Conservation (phyloP, 495 filamentous ascomycete species). For the Neurospora intermedia region DNA sequence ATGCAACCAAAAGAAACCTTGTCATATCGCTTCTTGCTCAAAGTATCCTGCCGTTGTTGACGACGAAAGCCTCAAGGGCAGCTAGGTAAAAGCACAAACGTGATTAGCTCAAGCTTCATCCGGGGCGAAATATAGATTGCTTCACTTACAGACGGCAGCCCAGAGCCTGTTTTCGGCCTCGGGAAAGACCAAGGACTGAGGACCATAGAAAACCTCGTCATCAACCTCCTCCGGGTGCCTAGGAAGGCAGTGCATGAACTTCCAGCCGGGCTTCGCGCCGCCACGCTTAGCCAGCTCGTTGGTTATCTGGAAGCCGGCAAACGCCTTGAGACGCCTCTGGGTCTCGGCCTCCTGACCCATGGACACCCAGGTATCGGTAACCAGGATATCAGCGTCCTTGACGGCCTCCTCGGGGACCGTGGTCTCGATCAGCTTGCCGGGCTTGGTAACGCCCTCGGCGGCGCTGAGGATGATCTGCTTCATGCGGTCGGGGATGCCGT, state of each 20-base stretch:
- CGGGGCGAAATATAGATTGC: not conserved
- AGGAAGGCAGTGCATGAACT: conserved; percentile 98
- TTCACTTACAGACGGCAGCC: conserved; percentile 59
- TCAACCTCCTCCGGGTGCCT: conserved; percentile 86
- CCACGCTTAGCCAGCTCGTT: conserved; percentile 68
- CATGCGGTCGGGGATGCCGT: conserved; percentile 67
- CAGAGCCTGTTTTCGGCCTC: conserved; percentile 93
- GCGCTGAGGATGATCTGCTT: conserved; percentile 52
- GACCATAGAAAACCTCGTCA: conserved; percentile 86
- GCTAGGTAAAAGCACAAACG: conserved; percentile 28
- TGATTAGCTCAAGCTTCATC: not conserved
- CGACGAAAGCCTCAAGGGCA: conserved; percentile 78
- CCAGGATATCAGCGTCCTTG: conserved; percentile 76
- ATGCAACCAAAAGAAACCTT: conserved; percentile 4
- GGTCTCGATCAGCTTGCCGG: conserved; percentile 65
- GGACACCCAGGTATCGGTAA: conserved; percentile 95
- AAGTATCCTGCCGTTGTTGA: conserved; percentile 65
- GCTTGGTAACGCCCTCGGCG: conserved; percentile 39
- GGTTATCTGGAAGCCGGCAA: conserved; percentile 85
- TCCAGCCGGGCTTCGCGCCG: conserved; percentile 81
- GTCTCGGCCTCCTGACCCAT: conserved; percentile 93
- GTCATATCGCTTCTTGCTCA: conserved; percentile 5
- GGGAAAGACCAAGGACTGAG: conserved; percentile 72
- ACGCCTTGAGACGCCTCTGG: conserved; percentile 62
- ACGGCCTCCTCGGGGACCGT: conserved; percentile 79